phyloP scores from a whole-genome alignment of 2,329 filamentous ascomycete species.

The Fusarium sp. region DNA sequence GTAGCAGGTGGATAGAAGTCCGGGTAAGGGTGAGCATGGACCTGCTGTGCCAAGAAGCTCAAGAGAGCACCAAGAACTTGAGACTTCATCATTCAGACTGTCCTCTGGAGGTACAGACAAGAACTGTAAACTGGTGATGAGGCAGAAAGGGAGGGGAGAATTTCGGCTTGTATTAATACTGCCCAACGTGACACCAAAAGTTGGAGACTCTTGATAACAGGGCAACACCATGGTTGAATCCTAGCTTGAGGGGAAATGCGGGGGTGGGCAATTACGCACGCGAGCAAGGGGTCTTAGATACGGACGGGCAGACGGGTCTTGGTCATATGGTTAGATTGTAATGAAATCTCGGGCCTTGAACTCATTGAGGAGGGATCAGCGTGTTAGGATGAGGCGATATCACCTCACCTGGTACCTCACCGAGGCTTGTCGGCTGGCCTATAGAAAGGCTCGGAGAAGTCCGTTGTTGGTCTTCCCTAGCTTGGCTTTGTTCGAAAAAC shows the following conservation, averaged over 20 bases:
- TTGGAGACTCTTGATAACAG: background rate
- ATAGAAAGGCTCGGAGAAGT: background rate
- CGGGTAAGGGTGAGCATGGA: slow-evolving; percentile 9
- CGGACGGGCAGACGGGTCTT: background rate
- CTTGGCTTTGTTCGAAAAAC: background rate
- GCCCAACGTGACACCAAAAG: background rate
- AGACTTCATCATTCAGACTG: slow-evolving; percentile 5
- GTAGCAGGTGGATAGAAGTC: slow-evolving; percentile 20
- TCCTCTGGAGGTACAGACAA: background rate
- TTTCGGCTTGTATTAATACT: background rate
- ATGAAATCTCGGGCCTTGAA: background rate
- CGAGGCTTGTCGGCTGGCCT: background rate
- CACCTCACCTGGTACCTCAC: background rate
- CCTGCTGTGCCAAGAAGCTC: slow-evolving; percentile 5
- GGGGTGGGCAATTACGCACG: slow-evolving; percentile 3
- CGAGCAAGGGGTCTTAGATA: background rate
- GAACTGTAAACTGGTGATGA: background rate
- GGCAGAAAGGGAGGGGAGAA: background rate
- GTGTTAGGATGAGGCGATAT: background rate
- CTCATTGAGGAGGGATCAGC: slow-evolving; percentile 26
- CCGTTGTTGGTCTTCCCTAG: background rate
- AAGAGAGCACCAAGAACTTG: slow-evolving; percentile 5
- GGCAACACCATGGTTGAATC: background rate
- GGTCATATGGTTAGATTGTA: background rate
- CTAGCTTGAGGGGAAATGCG: background rate